phyloP scores from a whole-genome alignment of 257 asterid genomes.

The Solanum paucissectum region DNA sequence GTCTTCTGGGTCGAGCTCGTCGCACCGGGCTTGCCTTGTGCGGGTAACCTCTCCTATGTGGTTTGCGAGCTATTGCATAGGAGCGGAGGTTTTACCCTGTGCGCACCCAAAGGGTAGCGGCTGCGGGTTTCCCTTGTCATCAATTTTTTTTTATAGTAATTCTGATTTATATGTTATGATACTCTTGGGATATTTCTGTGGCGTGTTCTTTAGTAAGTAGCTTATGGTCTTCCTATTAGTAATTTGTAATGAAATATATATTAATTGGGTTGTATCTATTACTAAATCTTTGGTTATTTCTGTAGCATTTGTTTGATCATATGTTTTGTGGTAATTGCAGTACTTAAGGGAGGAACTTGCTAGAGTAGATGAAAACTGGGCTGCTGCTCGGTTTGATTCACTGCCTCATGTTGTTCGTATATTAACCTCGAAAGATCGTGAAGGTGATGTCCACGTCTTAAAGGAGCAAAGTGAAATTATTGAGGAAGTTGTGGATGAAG shows the following conservation, averaged over 20 bases:
- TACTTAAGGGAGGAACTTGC: slow-evolving; percentile 75
- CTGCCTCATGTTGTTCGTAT: slow-evolving; percentile 97
- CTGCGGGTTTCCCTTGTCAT: too few relatives aligned
- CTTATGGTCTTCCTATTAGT: not conserved
- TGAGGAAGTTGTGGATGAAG: slow-evolving; percentile 98
- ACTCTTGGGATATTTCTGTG: not conserved
- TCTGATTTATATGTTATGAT: not conserved
- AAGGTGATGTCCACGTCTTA: slow-evolving; percentile 67
- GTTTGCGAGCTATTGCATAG: too few relatives aligned
- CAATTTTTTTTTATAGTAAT: not conserved
- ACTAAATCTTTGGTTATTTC: not conserved
- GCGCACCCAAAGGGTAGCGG: too few relatives aligned
- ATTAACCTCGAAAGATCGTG: slow-evolving; percentile 94
- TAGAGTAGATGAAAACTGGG: slow-evolving; percentile 92
- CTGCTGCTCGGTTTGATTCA: slow-evolving; percentile 93
- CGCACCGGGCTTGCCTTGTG: too few relatives aligned
- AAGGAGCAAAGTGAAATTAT: slow-evolving; percentile 93
- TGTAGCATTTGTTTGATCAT: not conserved
- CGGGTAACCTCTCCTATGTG: too few relatives aligned
- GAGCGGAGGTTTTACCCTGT: too few relatives aligned
- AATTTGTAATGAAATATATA: not conserved
- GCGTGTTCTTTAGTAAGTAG: not conserved
- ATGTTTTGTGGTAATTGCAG: slow-evolving; percentile 38
- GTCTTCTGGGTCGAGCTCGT: too few relatives aligned
- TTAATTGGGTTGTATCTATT: not conserved